Evolutionary conservation across 2,329 filamentous ascomycete genomes (phyloP), one percentile per base, ranked within the genome.

Genomic region (Phialemoniopsis sp.): DNA sequence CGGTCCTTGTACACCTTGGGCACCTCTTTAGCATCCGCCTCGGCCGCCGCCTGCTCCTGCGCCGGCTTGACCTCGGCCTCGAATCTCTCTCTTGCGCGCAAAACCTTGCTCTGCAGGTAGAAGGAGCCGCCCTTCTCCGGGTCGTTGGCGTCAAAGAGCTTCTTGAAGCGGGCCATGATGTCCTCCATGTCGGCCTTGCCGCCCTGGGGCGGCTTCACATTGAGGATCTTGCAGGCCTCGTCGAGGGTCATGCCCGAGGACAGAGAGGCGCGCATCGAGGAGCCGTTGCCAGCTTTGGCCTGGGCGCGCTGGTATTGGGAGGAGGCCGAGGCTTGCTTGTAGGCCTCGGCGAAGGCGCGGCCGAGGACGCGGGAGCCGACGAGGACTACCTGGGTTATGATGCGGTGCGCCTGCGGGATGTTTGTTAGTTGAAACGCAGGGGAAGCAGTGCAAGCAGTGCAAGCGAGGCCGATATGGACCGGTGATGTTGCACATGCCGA

Each of bases 111-210:
- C 68, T 98, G 93, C 36, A 98, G 74, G 65, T 98, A 98, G 67
- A 98, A 98, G 56, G 89, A 96, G 38, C 93, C 93, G 29, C 93
- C 93, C 58, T 95, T 95, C 64, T 94, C 76, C 10, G 93, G 91
- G 49, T 98, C 87, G 68, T 98, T 98, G 52, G 80, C 71, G 64
- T 98, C 93, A 60, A 96, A 98, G 35, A 98, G 70, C 48, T 85
- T 82, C 78, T 97, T 97, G 75, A 97, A 98, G 39, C 89, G 78
- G 52, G 85, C 81, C 66, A 86, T 83, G 40, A 95, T 82, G 49
- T 85, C 76, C 53, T 90, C 87, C 60, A 90, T 70, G 59, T 91
- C 86, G 43, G 84, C 76, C 59, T 89, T 76, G 34, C 87, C 89
- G 45, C 75, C 32, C 60, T 85, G 78, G 2, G 91, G 90, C 29